phyloP scores from a whole-genome alignment of 257 asterid species.

The Solanum chilense region DNA sequence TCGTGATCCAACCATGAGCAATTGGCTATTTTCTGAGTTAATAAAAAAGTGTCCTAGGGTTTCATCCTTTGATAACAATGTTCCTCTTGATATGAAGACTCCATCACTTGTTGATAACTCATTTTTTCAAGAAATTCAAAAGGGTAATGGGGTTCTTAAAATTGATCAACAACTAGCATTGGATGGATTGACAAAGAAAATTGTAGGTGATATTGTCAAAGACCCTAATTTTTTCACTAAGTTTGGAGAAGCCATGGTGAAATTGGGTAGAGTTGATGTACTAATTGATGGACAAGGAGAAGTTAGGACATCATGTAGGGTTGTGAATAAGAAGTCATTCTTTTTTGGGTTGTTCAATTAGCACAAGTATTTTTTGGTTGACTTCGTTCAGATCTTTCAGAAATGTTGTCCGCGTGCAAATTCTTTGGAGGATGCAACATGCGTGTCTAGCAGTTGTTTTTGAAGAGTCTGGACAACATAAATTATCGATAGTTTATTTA shows the following conservation, averaged over 20 bases:
- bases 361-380: neutral
- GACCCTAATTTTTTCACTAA: constrained; percentile 14
- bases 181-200: constrained; percentile 20
- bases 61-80: constrained; percentile 6
- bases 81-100: constrained; percentile 33
- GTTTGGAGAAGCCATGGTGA: constrained; percentile 56
- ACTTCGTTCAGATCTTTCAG: accelerated
- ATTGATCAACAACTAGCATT: constrained; percentile 53
- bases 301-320: constrained; percentile 23
- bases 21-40: constrained; percentile 5
- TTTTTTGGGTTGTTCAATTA: neutral
- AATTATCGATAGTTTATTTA: neutral
- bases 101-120: constrained; percentile 36
- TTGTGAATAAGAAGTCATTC: neutral
- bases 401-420: neutral
- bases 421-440: neutral
- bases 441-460: neutral
- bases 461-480: neutral
- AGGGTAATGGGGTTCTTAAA: constrained; percentile 36
- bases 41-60: constrained; percentile 24
- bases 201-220: constrained; percentile 20
- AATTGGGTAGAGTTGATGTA: constrained; percentile 38
- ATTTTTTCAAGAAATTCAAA: constrained; percentile 25
- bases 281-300: constrained; percentile 36
- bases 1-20: constrained; percentile 46